Evolutionary conservation across 495 filamentous ascomycete species (phyloP).

Genomic region (Penicillium psychrofluorescens): DNA sequence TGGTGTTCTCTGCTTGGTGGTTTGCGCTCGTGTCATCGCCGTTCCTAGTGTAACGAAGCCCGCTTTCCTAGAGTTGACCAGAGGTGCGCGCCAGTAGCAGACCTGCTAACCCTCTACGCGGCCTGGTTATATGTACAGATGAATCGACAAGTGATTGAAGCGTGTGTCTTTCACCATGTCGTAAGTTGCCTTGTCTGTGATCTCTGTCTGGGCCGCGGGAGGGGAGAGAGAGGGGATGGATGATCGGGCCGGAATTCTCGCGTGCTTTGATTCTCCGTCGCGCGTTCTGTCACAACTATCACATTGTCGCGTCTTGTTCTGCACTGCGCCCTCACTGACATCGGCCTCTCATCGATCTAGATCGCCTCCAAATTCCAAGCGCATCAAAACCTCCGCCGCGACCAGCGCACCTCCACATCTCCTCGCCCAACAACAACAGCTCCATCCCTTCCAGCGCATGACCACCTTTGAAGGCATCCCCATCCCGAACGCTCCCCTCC

Average conservation of each 20-base stretch:
- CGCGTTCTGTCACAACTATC: slow-evolving; percentile 2
- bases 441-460: slow-evolving; percentile 33
- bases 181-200: slow-evolving; percentile 39
- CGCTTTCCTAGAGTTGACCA: slow-evolving; percentile 28
- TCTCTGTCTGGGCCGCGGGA: slow-evolving; percentile 10
- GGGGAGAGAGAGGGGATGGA: too few species aligned
- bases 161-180: slow-evolving; percentile 40
- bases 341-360: slow-evolving; percentile 8
- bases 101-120: slow-evolving; percentile 34
- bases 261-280: slow-evolving; percentile 6
- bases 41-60: slow-evolving; percentile 34
- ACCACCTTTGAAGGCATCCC: slow-evolving; percentile 34
- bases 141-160: slow-evolving; percentile 35
- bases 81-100: slow-evolving; percentile 32
- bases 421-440: slow-evolving; percentile 38
- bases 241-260: slow-evolving; percentile 6
- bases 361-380: slow-evolving; percentile 37
- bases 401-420: slow-evolving; percentile 32
- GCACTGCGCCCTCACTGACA: too few species aligned
- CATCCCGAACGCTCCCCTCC: slow-evolving; percentile 30
- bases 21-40: slow-evolving; percentile 38
- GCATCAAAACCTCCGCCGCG: slow-evolving; percentile 35
- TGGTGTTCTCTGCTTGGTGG: slow-evolving; percentile 23
- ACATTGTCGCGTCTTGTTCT: background rate
- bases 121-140: slow-evolving; percentile 37